These are phyloP conservation scores for Hondaea fermentalgiana DNA, from an alignment of 108 stramenopile species.

Conservation along the genomic window DNA sequence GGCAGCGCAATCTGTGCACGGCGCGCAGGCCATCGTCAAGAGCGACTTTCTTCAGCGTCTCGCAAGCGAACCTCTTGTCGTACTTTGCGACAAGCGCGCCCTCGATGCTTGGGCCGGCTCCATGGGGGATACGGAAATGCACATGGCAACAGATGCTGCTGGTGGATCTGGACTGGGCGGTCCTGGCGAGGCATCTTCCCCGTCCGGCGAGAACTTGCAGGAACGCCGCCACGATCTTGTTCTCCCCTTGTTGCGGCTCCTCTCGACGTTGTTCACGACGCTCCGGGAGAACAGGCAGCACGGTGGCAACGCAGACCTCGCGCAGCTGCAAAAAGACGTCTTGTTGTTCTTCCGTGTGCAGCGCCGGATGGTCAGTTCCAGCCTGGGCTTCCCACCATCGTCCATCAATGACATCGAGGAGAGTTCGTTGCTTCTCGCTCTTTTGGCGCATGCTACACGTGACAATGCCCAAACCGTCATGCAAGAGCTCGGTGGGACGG, in stretches of 20 bases:
- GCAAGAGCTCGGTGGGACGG: background rate
- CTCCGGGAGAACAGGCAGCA: background rate
- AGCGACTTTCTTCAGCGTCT: background rate
- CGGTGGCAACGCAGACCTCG: background rate
- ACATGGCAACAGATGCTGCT: background rate
- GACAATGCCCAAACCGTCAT: background rate
- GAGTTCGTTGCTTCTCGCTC: background rate
- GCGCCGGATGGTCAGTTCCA: background rate
- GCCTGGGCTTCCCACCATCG: background rate
- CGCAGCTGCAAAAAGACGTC: background rate
- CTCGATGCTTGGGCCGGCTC: background rate
- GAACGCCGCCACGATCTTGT: background rate
- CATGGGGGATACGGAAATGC: background rate
- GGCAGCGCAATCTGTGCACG: background rate
- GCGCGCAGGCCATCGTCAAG: background rate
- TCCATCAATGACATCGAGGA: background rate
- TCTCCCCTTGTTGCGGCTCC: background rate
- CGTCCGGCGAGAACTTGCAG: background rate
- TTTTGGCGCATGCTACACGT: background rate
- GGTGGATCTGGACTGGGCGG: background rate
- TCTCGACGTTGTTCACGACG: background rate
- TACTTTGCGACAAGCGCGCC: background rate
- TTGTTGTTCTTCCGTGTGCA: background rate
- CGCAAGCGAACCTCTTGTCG: background rate
- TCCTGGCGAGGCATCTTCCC: background rate